These are phyloP conservation scores for Tuber brumale DNA, from an alignment of 495 filamentous ascomycete species.

Conservation along the genomic window DNA sequence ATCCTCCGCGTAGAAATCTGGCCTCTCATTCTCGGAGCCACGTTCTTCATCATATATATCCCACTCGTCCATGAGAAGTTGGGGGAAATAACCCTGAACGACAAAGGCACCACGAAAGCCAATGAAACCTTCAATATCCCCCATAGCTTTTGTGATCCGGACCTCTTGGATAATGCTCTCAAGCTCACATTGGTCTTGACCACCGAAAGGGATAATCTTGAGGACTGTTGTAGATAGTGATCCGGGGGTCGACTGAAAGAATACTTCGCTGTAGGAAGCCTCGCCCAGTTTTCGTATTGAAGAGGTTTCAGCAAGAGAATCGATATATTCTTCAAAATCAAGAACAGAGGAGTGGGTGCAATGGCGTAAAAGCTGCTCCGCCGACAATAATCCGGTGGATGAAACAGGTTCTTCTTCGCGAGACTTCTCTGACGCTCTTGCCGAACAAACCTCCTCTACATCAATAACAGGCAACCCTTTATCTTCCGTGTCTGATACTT, in stretches of 20 bases:
- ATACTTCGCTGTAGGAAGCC: conserved; percentile 41
- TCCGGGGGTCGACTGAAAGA: conserved; percentile 20
- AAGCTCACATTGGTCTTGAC: conserved; percentile 31
- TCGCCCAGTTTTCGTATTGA: conserved; percentile 37
- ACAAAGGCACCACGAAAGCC: conserved; percentile 37
- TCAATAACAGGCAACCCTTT: conserved; percentile 2
- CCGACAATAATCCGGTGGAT: conserved; percentile 2
- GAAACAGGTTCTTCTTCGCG: background rate
- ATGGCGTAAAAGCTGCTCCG: conserved; percentile 27
- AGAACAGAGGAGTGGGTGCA: conserved; percentile 26
- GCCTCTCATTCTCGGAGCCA: conserved; percentile 40
- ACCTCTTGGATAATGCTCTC: conserved; percentile 37
- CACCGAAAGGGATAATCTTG: conserved; percentile 41
- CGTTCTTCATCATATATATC: conserved; percentile 38
- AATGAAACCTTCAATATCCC: conserved; percentile 35
- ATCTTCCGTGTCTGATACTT: background rate
- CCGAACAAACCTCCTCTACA: background rate
- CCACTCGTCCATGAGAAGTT: conserved; percentile 34
- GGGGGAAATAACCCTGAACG: conserved; percentile 30
- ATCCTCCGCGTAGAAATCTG: conserved; percentile 34
- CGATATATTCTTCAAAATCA: conserved; percentile 34
- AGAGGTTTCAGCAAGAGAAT: conserved; percentile 15
- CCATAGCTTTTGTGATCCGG: conserved; percentile 36
- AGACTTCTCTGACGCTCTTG: background rate
- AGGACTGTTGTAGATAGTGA: conserved; percentile 26